Percentiles rank a stretch among this genome's conserved stretches.
Conservation (phyloP, 495 filamentous ascomycete genomes). For the Bombardia bombarda region DNA sequence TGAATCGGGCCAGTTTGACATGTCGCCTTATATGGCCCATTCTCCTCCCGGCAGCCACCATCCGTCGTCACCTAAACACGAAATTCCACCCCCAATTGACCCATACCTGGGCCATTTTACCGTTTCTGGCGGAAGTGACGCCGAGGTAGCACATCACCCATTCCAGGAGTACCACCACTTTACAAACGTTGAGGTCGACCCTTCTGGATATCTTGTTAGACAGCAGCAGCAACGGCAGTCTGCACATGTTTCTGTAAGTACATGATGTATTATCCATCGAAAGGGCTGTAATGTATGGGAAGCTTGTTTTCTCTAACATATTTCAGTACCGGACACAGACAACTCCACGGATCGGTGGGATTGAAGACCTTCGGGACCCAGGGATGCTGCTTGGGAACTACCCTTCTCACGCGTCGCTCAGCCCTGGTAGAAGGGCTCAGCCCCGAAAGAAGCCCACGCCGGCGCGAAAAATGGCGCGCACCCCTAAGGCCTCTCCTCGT, state of each 20-base stretch:
- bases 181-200: constrained; percentile 9
- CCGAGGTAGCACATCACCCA: constrained; percentile 19
- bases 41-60: constrained; percentile 19
- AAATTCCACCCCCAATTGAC: constrained; percentile 21
- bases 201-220: constrained; percentile 4
- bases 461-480: constrained; percentile 13
- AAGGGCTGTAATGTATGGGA: no score
- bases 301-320: no score
- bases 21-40: constrained; percentile 21
- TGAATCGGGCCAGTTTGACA: constrained; percentile 20
- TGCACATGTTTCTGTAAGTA: no score
- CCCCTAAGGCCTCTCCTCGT: constrained; percentile 14
- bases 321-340: constrained; percentile 14
- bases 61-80: constrained; percentile 21
- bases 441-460: constrained; percentile 18
- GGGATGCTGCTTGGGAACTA: constrained; percentile 13
- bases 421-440: constrained; percentile 14
- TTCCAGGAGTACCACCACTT: constrained; percentile 15
- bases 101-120: constrained; percentile 24
- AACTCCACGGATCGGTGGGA: constrained; percentile 13
- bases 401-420: constrained; percentile 19
- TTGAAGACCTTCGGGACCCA: constrained; percentile 22
- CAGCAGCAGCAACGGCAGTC: constrained; percentile 7
- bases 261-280: no score
- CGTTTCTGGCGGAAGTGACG: constrained; percentile 19